Base-by-base conservation (phyloP, 805 yeast species). In the Lachancea sp. region DNA sequence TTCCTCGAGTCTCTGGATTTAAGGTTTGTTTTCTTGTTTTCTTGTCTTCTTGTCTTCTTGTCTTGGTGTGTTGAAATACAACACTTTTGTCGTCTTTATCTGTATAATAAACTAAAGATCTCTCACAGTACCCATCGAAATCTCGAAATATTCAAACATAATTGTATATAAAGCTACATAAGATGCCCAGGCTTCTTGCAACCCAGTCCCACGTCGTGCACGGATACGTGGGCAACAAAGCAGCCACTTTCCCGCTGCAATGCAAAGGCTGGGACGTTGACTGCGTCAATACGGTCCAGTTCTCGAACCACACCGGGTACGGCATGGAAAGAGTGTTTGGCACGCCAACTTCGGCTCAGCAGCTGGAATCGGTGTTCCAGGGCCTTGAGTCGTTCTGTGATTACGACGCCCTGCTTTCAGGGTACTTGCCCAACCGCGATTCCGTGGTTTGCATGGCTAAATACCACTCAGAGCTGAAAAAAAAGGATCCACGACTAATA, bases 191-290 rank as follows among this genome's bases (percentile, higher is more conserved):
- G 11, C 41, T 78, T 0, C 66, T 81, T 5, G 74, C 82, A 0
- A 69, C 80, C 3, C 85, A 79, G 62, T 81, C 86, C 5, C 87
- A 82, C 58, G 87, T 81, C 12, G 81, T 74, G 7, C 87, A 81
- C 58, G 88, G 88, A 2, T 81, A 80, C 51, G 88, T 82, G 30
- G 88, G 88, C 0, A 80, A 81, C 52, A 75, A 78, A 52, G 83
- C 85, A 0, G 74, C 81, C 2, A 73, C 81, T 0, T 81, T 81
- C 55, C 85, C 86, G 0, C 59, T 82, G 7, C 86, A 81, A 53
- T 71, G 69, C 43, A 65, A 70, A n/a, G 82, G 82, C 7, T 81
- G 85, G 85, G 79, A 81, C 49, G 84, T 81, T 9, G 88, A 82
- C 56, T 75, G 73, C 15, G 51, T 82, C 44, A 81, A 81, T 58